Conservation (phyloP, 75 land plant species). For the Selaginella moellendorffii region DNA sequence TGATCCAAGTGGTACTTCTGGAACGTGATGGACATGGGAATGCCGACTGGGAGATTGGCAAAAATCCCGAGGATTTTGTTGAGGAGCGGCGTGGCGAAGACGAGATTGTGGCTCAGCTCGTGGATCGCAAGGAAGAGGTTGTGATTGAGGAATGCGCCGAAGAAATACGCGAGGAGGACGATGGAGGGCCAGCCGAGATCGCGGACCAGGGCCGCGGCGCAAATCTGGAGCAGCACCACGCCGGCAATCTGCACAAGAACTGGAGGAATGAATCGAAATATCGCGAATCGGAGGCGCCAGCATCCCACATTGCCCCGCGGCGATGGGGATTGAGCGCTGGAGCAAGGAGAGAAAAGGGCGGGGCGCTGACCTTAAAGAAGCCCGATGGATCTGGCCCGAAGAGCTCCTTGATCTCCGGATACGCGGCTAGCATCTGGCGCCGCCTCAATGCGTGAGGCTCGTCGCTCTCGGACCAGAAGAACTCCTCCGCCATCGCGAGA, state of each 20-base stretch:
- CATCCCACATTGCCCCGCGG: too few relatives aligned
- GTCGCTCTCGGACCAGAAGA: conserved; percentile 84
- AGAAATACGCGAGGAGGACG: conserved; percentile 61
- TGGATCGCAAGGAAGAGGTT: conserved; percentile 98
- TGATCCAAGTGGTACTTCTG: conserved; percentile 98
- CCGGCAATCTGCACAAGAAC: conserved; percentile 63
- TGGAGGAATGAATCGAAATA: too few relatives aligned
- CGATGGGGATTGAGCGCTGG: too few relatives aligned
- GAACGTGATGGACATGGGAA: conserved; percentile 97
- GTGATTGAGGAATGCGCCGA: conserved; percentile 93
- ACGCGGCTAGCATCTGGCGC: conserved; percentile 47
- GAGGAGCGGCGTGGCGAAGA: conserved; percentile 68
- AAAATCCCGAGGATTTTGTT: conserved; percentile 87
- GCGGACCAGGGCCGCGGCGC: conserved; percentile 51
- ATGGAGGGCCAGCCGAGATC: conserved; percentile 46
- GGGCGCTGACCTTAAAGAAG: conserved; percentile 41
- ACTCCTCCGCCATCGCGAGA: conserved; percentile 58
- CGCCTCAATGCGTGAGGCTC: conserved; percentile 82
- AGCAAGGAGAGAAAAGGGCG: background rate
- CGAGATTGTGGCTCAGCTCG: conserved; percentile 94
- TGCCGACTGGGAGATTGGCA: conserved; percentile 90
- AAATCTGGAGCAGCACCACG: conserved; percentile 63
- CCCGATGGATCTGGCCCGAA: conserved; percentile 85
- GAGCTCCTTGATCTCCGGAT: conserved; percentile 80
- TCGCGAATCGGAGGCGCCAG: too few relatives aligned